Conservation (phyloP, 2,329 filamentous ascomycete genomes). For the Fusarium phyllophilum region DNA sequence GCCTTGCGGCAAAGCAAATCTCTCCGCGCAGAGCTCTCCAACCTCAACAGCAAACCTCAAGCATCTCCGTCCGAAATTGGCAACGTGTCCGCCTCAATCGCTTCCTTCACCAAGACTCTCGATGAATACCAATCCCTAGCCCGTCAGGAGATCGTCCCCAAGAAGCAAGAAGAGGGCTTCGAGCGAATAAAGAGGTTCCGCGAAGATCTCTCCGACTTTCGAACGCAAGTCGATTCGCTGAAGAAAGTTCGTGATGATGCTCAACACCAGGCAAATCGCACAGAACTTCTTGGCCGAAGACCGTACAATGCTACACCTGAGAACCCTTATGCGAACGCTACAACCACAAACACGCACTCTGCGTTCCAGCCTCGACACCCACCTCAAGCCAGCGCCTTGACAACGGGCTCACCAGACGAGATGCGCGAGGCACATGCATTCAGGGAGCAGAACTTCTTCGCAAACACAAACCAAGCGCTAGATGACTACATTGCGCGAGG, state of each 20-base stretch:
- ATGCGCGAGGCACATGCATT: constrained; percentile 83
- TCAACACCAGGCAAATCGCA: constrained; percentile 71
- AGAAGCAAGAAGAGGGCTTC: constrained; percentile 90
- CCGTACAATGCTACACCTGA: constrained; percentile 86
- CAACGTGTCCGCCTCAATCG: constrained; percentile 81
- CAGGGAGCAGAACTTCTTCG: constrained; percentile 89
- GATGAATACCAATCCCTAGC: constrained; percentile 91
- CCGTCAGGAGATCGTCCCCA: constrained; percentile 86
- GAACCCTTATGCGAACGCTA: constrained; percentile 83
- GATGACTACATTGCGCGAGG: constrained; percentile 95
- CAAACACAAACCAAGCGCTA: constrained; percentile 81
- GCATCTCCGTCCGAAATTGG: constrained; percentile 67
- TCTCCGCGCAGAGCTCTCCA: constrained; percentile 79
- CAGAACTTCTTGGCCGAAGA: constrained; percentile 85
- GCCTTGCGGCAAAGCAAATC: constrained; percentile 85
- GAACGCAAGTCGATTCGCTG: constrained; percentile 78
- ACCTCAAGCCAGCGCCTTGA: constrained; percentile 48
- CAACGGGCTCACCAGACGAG: constrained; percentile 66
- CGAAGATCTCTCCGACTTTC: constrained; percentile 81
- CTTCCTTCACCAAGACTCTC: constrained; percentile 85
- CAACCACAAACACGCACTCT: constrained; percentile 47
- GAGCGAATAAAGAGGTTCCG: constrained; percentile 89
- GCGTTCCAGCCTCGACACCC: constrained; percentile 56
- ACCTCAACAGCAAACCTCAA: constrained; percentile 71
- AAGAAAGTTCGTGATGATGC: constrained; percentile 82